These are phyloP conservation scores for Penicillium angulare DNA, from an alignment of 495 filamentous ascomycete species.

Conservation along the genomic window DNA sequence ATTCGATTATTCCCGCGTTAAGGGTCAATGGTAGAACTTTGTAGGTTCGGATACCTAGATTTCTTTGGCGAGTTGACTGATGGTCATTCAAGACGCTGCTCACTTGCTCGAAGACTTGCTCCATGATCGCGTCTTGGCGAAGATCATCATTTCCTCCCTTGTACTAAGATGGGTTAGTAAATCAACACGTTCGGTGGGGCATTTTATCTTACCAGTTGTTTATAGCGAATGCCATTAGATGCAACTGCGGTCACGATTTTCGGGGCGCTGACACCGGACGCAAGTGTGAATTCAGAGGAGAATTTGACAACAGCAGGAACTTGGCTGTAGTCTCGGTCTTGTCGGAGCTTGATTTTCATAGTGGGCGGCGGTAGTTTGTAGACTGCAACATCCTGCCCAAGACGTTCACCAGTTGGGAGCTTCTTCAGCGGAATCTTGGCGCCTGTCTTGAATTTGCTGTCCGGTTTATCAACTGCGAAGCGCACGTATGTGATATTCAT, in stretches of 20 bases:
- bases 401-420: constrained; percentile 49
- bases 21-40: constrained; percentile 88
- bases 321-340: constrained; percentile 70
- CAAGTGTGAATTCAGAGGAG: constrained; percentile 70
- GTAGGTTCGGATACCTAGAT: constrained; percentile 88
- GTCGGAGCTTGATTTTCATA: constrained; percentile 74
- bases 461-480: constrained; percentile 63
- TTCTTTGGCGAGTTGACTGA: constrained; percentile 79
- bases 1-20: constrained; percentile 91
- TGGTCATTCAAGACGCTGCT: constrained; percentile 83
- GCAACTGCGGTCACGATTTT: constrained; percentile 83
- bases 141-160: constrained; percentile 95
- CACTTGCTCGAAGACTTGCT: constrained; percentile 97
- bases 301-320: constrained; percentile 71
- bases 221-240: constrained; percentile 73
- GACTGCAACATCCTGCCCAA: constrained; percentile 56
- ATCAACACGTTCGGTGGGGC: not conserved
- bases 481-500: constrained; percentile 71
- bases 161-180: constrained; percentile 47
- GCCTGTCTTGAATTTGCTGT: constrained; percentile 65
- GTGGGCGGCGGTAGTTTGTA: constrained; percentile 82
- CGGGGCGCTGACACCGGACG: constrained; percentile 85
- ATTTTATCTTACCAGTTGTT: constrained; percentile 65
- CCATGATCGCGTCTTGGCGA: constrained; percentile 99
- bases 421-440: constrained; percentile 62